Conservation (phyloP, 2,329 filamentous ascomycete species). For the Beauveria rudraprayagi region DNA sequence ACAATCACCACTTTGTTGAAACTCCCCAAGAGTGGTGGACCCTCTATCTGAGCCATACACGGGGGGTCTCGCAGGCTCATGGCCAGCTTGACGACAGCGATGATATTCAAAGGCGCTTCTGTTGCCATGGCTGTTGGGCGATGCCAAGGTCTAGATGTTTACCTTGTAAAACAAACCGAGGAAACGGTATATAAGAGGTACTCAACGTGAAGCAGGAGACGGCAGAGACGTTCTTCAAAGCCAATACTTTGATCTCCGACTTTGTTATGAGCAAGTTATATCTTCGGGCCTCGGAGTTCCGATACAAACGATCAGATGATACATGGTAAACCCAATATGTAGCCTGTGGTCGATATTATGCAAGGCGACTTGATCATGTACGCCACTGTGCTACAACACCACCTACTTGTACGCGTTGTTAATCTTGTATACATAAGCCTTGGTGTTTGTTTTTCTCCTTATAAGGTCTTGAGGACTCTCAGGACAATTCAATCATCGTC, state of each 20-base stretch:
- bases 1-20: neutral
- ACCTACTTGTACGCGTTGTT: neutral
- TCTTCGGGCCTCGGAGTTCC: no score
- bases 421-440: neutral
- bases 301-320: no score
- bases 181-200: neutral
- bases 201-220: neutral
- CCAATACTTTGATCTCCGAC: no score
- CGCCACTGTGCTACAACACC: neutral
- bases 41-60: neutral
- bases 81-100: neutral
- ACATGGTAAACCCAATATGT: neutral
- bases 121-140: neutral
- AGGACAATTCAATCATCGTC: neutral
- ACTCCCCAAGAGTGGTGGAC: neutral
- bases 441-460: neutral
- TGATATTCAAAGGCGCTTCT: neutral
- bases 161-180: neutral
- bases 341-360: neutral
- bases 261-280: no score
- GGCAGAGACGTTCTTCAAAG: neutral
- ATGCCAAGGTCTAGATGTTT: neutral
- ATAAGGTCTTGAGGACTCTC: neutral
- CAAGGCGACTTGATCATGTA: neutral
- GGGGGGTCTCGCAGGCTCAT: no score